Evolutionary conservation across 2,329 filamentous ascomycete genomes (phyloP).

Genomic region (Sporothrix pseudoabietina): DNA sequence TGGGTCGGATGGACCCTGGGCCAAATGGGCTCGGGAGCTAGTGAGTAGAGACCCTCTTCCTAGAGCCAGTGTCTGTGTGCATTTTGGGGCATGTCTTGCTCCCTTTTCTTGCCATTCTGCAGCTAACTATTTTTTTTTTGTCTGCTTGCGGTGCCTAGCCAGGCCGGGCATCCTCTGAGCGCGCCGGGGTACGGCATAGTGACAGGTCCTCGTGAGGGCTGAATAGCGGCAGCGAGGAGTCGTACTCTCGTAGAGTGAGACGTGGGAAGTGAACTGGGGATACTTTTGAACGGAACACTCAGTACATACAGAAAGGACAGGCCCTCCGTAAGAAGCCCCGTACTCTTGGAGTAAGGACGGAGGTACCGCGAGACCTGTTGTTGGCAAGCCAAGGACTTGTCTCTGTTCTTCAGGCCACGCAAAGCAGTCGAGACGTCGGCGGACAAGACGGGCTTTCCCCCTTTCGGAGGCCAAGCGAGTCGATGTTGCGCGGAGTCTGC

Average conservation of each 20-base stretch:
- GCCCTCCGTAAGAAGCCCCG: no score
- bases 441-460: background rate
- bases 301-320: no score
- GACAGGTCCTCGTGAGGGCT: background rate
- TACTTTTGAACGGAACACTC: background rate
- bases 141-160: background rate
- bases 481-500: background rate
- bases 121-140: background rate
- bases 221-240: background rate
- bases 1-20: constrained; percentile 22
- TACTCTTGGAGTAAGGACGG: background rate
- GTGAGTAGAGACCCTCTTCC: background rate
- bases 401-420: background rate
- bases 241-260: background rate
- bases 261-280: background rate
- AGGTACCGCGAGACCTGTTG: background rate
- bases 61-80: background rate
- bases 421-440: background rate
- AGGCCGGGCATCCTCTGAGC: background rate
- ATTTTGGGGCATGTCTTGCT: background rate
- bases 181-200: background rate
- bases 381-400: background rate
- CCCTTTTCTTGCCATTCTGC: background rate
- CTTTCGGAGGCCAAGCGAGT: background rate
- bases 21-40: background rate